phyloP scores from a whole-genome alignment of 78 protist species.

The Pigoraptor vietnamica region DNA sequence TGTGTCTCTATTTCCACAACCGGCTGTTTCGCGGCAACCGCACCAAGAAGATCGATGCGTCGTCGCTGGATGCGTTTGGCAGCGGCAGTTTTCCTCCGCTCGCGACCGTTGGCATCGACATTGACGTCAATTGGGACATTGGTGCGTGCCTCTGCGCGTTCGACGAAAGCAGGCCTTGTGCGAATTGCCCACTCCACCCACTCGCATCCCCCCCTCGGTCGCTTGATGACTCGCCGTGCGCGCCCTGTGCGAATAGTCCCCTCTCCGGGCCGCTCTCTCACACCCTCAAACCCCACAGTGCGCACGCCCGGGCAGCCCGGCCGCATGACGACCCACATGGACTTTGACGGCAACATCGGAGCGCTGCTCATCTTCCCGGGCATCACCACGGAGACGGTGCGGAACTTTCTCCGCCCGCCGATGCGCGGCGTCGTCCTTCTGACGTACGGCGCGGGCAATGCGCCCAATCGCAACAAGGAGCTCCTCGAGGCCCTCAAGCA shows the following conservation, averaged over 20 bases:
- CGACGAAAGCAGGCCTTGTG: background rate
- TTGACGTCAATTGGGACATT: slow-evolving; percentile 4
- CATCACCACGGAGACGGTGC: background rate
- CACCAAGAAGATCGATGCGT: slow-evolving; percentile 23
- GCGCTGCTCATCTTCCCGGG: background rate
- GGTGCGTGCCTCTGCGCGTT: background rate
- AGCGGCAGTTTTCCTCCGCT: slow-evolving; percentile 50
- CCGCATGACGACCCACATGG: background rate
- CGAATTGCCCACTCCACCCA: background rate
- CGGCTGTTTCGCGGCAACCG: slow-evolving; percentile 55
- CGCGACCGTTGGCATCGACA: slow-evolving; percentile 42
- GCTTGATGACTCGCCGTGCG: no score
- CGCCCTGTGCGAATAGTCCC: no score
- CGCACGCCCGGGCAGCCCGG: background rate
- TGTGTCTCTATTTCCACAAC: slow-evolving; percentile 45
- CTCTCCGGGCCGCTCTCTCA: no score
- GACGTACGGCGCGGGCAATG: background rate
- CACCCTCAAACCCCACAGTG: background rate
- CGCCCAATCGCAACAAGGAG: background rate
- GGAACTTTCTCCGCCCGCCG: background rate
- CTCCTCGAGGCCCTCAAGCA: background rate
- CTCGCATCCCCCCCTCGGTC: no score
- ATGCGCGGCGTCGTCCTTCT: background rate
- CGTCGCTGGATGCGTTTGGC: slow-evolving; percentile 38
- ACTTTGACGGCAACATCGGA: background rate